Evolutionary conservation across 306 rosid genomes (phyloP).

Genomic region (Lagenaria siceraria): DNA sequence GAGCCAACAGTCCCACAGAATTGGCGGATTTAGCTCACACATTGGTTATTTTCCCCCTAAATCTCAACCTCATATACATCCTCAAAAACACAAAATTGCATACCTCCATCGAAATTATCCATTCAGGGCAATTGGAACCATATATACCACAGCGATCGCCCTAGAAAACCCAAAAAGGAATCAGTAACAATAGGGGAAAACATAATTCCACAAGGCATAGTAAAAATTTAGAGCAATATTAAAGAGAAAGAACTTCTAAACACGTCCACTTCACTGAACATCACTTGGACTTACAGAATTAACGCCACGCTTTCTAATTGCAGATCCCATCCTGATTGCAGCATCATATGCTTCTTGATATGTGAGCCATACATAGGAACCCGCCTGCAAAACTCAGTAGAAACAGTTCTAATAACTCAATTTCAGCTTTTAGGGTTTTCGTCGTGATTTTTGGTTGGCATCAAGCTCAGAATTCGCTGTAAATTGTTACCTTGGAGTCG

Average conservation of each 20-base stretch:
- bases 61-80: background rate
- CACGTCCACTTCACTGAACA: background rate
- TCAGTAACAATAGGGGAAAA: background rate
- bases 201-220: background rate
- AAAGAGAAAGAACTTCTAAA: background rate
- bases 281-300: conserved; percentile 45
- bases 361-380: conserved; percentile 37
- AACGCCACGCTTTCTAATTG: conserved; percentile 52
- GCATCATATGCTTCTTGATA: conserved; percentile 54
- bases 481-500: conserved; percentile 44
- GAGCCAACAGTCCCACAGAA: background rate
- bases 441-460: background rate
- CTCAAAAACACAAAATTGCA: background rate
- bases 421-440: background rate
- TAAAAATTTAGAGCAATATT: background rate
- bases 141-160: conserved; percentile 81
- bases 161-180: conserved; percentile 17
- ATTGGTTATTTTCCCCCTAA: background rate
- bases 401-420: background rate
- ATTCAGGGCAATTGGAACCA: conserved; percentile 74
- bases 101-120: conserved; percentile 93
- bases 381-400: conserved; percentile 19
- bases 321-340: conserved; percentile 49
- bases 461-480: background rate
- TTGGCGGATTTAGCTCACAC: background rate